Evolutionary conservation across 345 rosid species (phyloP).

Genomic region (Kandelia obovata): DNA sequence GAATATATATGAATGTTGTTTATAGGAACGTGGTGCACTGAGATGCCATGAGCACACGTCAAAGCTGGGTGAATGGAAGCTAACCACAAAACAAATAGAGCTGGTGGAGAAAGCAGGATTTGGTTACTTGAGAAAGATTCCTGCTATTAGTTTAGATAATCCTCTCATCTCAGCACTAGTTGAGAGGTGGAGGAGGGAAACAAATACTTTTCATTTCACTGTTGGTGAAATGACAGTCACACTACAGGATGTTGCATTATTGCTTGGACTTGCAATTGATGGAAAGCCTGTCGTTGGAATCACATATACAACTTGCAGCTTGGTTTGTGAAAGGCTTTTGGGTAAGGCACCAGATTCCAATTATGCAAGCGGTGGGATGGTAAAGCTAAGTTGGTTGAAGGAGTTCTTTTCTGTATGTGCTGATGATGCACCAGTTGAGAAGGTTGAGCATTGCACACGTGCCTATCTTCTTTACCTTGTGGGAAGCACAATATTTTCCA

Average conservation of each 20-base stretch:
- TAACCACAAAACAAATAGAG: constrained; percentile 61
- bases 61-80: constrained; percentile 86
- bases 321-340: constrained; percentile 62
- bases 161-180: constrained; percentile 91
- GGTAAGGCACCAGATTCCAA: constrained; percentile 66
- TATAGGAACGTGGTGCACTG: constrained; percentile 88
- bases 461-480: constrained; percentile 90
- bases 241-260: constrained; percentile 70
- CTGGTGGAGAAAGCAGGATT: constrained; percentile 89
- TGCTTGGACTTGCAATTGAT: constrained; percentile 81
- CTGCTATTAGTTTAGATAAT: constrained; percentile 89
- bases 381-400: constrained; percentile 94
- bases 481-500: constrained; percentile 91
- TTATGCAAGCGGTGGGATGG: constrained; percentile 98
- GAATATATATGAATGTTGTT: not conserved
- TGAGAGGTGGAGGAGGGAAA: constrained; percentile 96
- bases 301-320: constrained; percentile 69
- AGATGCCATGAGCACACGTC: constrained; percentile 98
- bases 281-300: constrained; percentile 89
- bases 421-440: constrained; percentile 53
- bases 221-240: constrained; percentile 93
- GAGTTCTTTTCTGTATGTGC: constrained; percentile 77
- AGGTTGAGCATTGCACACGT: constrained; percentile 64
- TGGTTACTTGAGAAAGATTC: constrained; percentile 79
- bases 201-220: constrained; percentile 84